Evolutionary conservation across 1,139 yeast species (phyloP), one percentile per base, ranked within the genome.

Genomic region (Suhomyces taliae): DNA sequence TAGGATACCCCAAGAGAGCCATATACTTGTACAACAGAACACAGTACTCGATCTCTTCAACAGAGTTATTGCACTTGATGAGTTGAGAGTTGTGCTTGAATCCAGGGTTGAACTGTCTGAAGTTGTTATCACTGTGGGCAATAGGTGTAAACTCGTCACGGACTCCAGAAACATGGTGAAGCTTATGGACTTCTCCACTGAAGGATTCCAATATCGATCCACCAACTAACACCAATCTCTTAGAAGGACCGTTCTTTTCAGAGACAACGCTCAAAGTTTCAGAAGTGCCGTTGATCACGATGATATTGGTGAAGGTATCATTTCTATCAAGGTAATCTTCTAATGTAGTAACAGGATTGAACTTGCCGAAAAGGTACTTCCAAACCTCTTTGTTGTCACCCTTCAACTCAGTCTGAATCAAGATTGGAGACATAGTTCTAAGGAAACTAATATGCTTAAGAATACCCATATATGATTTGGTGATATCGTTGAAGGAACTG

Each of bases 1-100:
- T 45, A 0, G 82, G 72, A 53, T 80, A 79, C 0, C 81, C 82
- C 15, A 74, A 51, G 4, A 70, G 54, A 26, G 76, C 57, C 76
- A 83, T 65, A 53, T 78, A 81, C 59, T 70, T 72, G 56, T 67
- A 81, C 8, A 82, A 53, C 0, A 67, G 64, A 8, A 79, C 79
- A 11, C 77, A 67, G 51, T 67, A 78, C 52, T 80, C 83, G 0
- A 87, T 87, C 54, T 83, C 87, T 9, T 70, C 76, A 9, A 78
- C 54, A 49, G 68, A 74, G 27, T 40, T 47, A 7, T 46, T 63
- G 3, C 73, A 70, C 27, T 70, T 55, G 19, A 81, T 61, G 32
- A 72, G 60, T 55, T 81, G 84, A 12, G 54, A 49, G 4, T 57
- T 53, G 42, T 62, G 49, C 19, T 52, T 51, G 43, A 82, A 64